phyloP scores from a whole-genome alignment of 1,284 basidiomycete genomes.

The Ceratobasidium sp. region DNA sequence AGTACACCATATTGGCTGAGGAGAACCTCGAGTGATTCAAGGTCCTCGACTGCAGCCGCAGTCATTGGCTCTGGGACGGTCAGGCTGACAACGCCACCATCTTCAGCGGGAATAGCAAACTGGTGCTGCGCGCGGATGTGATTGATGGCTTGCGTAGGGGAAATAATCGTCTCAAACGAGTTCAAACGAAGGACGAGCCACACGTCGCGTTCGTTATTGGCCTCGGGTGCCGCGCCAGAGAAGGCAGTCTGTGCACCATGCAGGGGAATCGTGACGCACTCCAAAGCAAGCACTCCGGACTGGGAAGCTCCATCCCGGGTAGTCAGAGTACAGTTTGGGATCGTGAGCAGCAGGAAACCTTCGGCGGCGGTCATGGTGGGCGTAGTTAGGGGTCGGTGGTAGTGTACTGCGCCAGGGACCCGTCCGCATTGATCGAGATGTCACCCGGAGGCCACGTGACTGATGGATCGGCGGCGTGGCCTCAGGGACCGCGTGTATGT shows the following conservation, averaged over 20 bases:
- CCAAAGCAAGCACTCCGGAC: conserved; percentile 62
- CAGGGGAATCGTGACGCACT: conserved; percentile 65
- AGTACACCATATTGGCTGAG: conserved; percentile 70
- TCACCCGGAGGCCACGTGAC: conserved; percentile 24
- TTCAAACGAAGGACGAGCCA: conserved; percentile 63
- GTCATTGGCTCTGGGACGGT: conserved; percentile 56
- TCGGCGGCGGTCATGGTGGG: conserved; percentile 53
- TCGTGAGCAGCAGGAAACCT: conserved; percentile 66
- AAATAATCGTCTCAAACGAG: conserved; percentile 54
- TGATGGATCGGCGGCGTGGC: conserved; percentile 3
- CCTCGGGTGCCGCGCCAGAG: not conserved
- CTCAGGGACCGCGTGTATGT: conserved; percentile 31
- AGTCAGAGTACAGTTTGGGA: conserved; percentile 61
- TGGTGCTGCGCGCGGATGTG: conserved; percentile 45
- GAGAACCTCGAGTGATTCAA: conserved; percentile 76
- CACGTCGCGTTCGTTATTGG: conserved; percentile 58
- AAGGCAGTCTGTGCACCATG: conserved; percentile 47
- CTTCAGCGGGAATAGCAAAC: conserved; percentile 53
- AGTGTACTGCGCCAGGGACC: conserved; percentile 18
- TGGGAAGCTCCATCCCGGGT: conserved; percentile 52
- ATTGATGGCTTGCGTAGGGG: conserved; percentile 54
- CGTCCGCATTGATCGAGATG: conserved; percentile 21
- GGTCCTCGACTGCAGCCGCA: conserved; percentile 63
- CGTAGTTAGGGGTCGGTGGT: not conserved
- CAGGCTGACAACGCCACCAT: conserved; percentile 57